These are phyloP conservation scores for Magnolia sinica DNA, from an alignment of 164 flowering plant genomes.

Conservation along the genomic window DNA sequence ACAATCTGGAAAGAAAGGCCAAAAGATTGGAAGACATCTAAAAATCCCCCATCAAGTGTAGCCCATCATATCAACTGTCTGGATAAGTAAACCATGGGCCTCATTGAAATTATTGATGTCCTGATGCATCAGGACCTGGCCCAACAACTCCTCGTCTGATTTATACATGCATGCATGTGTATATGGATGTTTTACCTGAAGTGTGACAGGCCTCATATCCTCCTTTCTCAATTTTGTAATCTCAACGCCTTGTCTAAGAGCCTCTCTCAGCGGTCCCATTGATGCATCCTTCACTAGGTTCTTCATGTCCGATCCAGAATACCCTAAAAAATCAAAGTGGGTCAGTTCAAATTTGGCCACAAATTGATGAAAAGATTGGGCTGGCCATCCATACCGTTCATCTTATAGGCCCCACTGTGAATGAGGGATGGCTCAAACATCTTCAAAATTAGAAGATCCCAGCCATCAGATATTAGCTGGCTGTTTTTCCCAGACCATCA, in stretches of 20 bases:
- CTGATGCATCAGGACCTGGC: background rate
- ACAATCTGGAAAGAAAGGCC: too few species aligned
- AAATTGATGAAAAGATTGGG: background rate
- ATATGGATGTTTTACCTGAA: slow-evolving; percentile 50
- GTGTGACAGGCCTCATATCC: slow-evolving; percentile 78
- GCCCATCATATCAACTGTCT: background rate
- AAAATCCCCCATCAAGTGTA: background rate
- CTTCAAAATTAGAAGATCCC: background rate
- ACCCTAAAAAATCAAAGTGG: slow-evolving; percentile 43
- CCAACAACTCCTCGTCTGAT: background rate
- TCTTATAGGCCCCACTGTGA: background rate
- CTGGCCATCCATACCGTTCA: background rate
- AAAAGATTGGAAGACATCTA: background rate
- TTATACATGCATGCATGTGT: background rate
- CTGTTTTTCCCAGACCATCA: background rate
- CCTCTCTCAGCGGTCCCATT: slow-evolving; percentile 96
- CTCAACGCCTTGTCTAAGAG: slow-evolving; percentile 75
- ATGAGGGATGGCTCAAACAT: background rate
- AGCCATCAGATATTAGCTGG: background rate
- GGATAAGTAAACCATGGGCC: background rate
- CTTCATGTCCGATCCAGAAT: slow-evolving; percentile 99
- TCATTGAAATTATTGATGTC: background rate
- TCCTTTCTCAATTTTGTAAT: slow-evolving; percentile 78
- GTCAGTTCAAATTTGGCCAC: background rate
- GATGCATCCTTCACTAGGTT: slow-evolving; percentile 97